phyloP scores from a whole-genome alignment of 2,329 filamentous ascomycete species.

The Cytospora piceicola region DNA sequence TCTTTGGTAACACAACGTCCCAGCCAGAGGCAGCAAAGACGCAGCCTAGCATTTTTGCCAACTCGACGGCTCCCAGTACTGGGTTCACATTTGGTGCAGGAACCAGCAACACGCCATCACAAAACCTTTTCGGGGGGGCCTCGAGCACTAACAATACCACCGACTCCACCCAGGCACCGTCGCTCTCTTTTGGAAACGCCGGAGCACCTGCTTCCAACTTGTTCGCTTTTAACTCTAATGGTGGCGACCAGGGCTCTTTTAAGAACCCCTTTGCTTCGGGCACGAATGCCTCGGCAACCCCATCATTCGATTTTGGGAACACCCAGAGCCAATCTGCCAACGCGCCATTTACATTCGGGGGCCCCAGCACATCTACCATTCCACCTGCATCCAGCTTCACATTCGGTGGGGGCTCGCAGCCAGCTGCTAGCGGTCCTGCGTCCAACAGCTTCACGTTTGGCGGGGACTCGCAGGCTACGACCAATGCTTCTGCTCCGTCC shows the following conservation, averaged over 20 bases:
- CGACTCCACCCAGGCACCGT: conserved; percentile 19
- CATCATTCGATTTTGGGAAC: conserved; percentile 47
- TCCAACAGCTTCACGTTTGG: conserved; percentile 28
- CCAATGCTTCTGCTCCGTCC: conserved; percentile 14
- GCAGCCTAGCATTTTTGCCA: conserved; percentile 33
- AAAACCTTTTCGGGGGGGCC: conserved; percentile 33
- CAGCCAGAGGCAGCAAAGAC: conserved; percentile 26
- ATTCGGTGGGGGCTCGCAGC: conserved; percentile 22
- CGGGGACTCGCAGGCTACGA: conserved; percentile 20
- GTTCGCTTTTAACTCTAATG: conserved; percentile 47
- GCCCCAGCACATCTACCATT: conserved; percentile 1
- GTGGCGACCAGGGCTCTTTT: conserved; percentile 39
- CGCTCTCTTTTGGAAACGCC: conserved; percentile 35
- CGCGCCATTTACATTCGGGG: conserved; percentile 35
- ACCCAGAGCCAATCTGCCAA: conserved; percentile 27
- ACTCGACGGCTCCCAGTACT: conserved; percentile 28
- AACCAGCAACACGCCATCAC: conserved; percentile 13
- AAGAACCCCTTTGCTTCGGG: conserved; percentile 45
- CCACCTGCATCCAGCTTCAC: conserved; percentile 24
- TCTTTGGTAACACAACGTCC: conserved; percentile 21
- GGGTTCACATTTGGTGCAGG: conserved; percentile 27
- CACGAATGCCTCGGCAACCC: conserved; percentile 34
- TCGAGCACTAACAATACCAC: conserved; percentile 28
- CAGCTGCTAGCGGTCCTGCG: conserved; percentile 12
- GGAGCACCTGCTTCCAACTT: conserved; percentile 35